A percentile compares a stretch with the other conserved stretches of the same genome.
phyloP scores from a whole-genome alignment of 306 rosid species.

The Leucaena leucocephala region DNA sequence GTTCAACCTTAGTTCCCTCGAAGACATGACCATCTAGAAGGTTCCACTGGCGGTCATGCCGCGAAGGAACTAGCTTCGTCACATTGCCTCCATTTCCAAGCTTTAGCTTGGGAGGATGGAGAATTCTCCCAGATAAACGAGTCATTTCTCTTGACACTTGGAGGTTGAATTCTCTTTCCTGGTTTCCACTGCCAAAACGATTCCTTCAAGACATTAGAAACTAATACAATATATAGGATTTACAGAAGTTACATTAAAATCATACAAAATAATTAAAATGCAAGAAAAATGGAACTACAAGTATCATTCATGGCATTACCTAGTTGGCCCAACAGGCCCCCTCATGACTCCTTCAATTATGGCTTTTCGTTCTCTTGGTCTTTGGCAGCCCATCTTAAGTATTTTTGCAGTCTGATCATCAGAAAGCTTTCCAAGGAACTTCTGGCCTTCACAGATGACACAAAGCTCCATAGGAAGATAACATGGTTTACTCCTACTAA shows the following conservation, averaged over 20 bases:
- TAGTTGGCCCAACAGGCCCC: slow-evolving; percentile 82
- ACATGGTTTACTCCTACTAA: slow-evolving; percentile 90
- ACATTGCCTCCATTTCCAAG: slow-evolving; percentile 92
- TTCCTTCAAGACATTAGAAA: slow-evolving; percentile 35
- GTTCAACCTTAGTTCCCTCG: slow-evolving; percentile 84
- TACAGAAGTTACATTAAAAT: slow-evolving; percentile 22
- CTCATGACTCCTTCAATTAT: slow-evolving; percentile 86
- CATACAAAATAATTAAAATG: slow-evolving; percentile 4
- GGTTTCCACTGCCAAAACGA: slow-evolving; percentile 68
- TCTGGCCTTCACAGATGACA: slow-evolving; percentile 96
- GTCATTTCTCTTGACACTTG: slow-evolving; percentile 91
- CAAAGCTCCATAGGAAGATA: slow-evolving; percentile 99
- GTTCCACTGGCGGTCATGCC: slow-evolving; percentile 95
- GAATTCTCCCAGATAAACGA: slow-evolving; percentile 77
- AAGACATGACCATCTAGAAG: slow-evolving; percentile 82
- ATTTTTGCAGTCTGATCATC: slow-evolving; percentile 96
- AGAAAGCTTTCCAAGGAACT: slow-evolving; percentile 86
- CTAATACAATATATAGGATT: slow-evolving; percentile 28
- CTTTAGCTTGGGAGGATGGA: slow-evolving; percentile 92
- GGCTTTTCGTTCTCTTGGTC: slow-evolving; percentile 84
- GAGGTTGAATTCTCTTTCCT: slow-evolving; percentile 83
- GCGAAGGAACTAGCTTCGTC: slow-evolving; percentile 75
- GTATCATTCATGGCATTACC: slow-evolving; percentile 48
- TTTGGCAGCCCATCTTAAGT: slow-evolving; percentile 96
- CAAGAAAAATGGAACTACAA: slow-evolving; percentile 25